Base-by-base conservation (phyloP, 768 basidiomycete species). In the Sutorius australiensis region DNA sequence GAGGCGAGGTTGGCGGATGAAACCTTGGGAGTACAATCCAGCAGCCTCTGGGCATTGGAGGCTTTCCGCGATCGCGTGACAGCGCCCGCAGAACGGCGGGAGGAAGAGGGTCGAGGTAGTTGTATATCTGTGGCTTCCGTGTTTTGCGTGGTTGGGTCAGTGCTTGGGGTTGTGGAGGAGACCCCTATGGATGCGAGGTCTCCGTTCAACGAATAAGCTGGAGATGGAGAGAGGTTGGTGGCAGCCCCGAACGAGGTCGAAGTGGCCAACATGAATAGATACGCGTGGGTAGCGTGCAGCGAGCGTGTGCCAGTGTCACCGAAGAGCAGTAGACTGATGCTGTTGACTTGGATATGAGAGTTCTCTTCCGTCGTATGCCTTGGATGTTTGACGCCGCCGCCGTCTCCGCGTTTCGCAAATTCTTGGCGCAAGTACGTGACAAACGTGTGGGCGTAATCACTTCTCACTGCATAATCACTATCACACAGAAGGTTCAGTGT, bases 401-500 rank as follows among this genome's bases (percentile, higher is more conserved):
- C 64, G 55, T 78, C 77, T 1, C 71, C 68, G 36, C 78, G 75
- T 54, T 79, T 84, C 5, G 83, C 79, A 64, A 92, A 82, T 71
- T 97, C 93, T 52, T 82, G 76, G 36, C 79, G 74, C 55, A 95
- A 71, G 70, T 92, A 97, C 43, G 84, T 81, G 3, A 87, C 71
- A n/a, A 97, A 69, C 5, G 84, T 81, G 34, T 78, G 73, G 1
- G 84, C 80, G 65, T 93, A 95, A 57, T 90, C 88, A 12, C 81
- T 79, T 50, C 94, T 83, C 19, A 95, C 83, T n/a, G 80, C 73
- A 60, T 81, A 86, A 51, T 91, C 85, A 12, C 72, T 67, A 64
- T 95, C 92, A 65, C 92, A 95, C 5, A 95, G 70, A 27, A 97
- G 75, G 44, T 86, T 87, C 40, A 95, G 69, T 2, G 90, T 94